These are phyloP conservation scores for Exserohilum turcica DNA, from an alignment of 2,329 filamentous ascomycete species.

Conservation along the genomic window DNA sequence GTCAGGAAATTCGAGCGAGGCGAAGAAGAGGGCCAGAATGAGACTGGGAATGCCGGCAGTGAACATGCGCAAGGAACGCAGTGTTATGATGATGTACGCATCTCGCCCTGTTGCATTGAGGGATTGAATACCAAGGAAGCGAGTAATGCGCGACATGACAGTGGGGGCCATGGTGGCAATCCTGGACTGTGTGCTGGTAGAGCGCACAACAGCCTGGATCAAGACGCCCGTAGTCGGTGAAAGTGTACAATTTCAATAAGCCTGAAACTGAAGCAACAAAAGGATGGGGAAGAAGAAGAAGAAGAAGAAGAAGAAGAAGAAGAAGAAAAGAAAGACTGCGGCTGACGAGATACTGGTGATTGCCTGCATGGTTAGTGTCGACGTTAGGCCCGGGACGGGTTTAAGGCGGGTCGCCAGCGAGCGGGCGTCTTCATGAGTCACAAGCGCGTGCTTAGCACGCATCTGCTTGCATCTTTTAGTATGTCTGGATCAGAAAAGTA, in stretches of 20 bases:
- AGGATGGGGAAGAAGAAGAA: neutral
- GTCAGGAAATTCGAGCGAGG: constrained; percentile 43
- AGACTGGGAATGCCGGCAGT: constrained; percentile 45
- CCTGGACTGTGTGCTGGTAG: neutral
- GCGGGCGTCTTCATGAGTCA: constrained; percentile 10
- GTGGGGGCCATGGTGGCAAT: constrained; percentile 22
- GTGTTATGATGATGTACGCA: constrained; percentile 52
- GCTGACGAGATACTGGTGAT: constrained; percentile 10
- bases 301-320: constrained; percentile 12
- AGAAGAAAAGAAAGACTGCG: constrained; percentile 10
- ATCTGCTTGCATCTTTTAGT: neutral
- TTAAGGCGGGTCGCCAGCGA: constrained; percentile 7
- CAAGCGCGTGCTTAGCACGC: constrained; percentile 2
- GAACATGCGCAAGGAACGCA: constrained; percentile 45
- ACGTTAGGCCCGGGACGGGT: constrained; percentile 18
- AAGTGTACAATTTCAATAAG: neutral
- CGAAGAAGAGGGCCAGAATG: constrained; percentile 48
- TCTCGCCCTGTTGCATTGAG: constrained; percentile 42
- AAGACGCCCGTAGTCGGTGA: neutral
- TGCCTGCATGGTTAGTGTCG: constrained; percentile 14
- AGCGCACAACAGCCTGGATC: neutral
- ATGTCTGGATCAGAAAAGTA: constrained; percentile 4
- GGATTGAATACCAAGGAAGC: constrained; percentile 41
- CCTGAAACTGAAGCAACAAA: neutral
- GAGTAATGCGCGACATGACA: constrained; percentile 27